Evolutionary conservation across 305 asterid species (phyloP).

Genomic region (Fraxinus sp.): DNA sequence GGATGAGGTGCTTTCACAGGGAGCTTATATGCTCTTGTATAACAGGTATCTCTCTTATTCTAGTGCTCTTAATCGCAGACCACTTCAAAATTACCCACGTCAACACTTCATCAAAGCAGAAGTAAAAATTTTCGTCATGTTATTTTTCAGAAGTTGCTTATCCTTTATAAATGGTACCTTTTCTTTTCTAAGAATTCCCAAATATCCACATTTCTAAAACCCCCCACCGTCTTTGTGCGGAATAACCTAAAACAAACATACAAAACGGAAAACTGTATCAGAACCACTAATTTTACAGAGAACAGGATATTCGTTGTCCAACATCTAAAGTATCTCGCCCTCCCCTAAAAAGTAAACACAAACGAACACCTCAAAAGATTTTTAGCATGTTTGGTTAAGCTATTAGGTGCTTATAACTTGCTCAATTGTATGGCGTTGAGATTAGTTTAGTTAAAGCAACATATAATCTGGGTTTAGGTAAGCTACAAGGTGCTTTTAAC

Average conservation of each 20-base stretch:
- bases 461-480: not conserved
- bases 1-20: conserved; percentile 93
- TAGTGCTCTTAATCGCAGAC: not conserved
- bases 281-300: not conserved
- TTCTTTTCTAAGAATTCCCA: not conserved
- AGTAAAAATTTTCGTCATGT: not conserved
- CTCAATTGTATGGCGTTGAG: not conserved
- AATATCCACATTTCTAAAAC: too few species aligned
- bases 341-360: not conserved
- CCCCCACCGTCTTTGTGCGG: not conserved
- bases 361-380: not conserved
- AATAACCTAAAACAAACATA: not conserved
- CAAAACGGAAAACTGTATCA: not conserved
- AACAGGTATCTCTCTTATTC: conserved; percentile 55
- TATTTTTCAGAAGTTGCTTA: not conserved
- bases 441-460: not conserved
- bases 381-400: not conserved
- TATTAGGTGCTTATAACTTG: not conserved
- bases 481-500: not conserved
- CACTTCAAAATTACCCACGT: not conserved
- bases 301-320: not conserved
- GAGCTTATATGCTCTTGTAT: conserved; percentile 93
- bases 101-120: not conserved
- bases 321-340: not conserved
- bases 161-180: not conserved